These are phyloP conservation scores for Kwoniella shandongensis DNA, from an alignment of 768 basidiomycete genomes.

Conservation along the genomic window DNA sequence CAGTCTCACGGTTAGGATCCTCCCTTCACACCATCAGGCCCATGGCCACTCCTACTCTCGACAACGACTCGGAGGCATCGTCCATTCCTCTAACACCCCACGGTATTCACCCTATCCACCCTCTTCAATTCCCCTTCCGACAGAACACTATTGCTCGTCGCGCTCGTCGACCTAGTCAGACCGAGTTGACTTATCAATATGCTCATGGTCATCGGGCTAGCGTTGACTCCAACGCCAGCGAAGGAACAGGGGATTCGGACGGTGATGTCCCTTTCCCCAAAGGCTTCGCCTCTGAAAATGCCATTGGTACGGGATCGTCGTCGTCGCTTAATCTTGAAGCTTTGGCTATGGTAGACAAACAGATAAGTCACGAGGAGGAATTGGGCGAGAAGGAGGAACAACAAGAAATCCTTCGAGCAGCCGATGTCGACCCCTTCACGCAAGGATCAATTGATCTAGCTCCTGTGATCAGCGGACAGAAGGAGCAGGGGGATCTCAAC, in stretches of 20 bases:
- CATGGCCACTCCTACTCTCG: conserved; percentile 3
- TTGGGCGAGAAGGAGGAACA: conserved; percentile 26
- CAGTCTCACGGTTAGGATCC: conserved; percentile 38
- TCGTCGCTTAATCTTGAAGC: conserved; percentile 6
- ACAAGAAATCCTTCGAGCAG: conserved; percentile 31
- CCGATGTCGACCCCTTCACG: not conserved
- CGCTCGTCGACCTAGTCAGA: conserved; percentile 32
- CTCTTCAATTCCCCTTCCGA: conserved; percentile 45
- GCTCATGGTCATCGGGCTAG: conserved; percentile 13
- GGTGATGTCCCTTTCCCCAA: conserved; percentile 11
- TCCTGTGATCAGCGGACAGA: conserved; percentile 13
- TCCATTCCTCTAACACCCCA: conserved; percentile 7
- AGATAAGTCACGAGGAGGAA: conserved; percentile 31
- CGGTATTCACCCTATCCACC: conserved; percentile 5
- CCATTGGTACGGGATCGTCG: not conserved
- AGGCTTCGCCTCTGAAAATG: conserved; percentile 3
- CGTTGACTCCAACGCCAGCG: not conserved
- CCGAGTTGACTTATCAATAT: conserved; percentile 40
- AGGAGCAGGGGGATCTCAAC: conserved; percentile 20
- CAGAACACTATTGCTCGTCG: conserved; percentile 44
- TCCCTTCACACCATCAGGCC: conserved; percentile 48
- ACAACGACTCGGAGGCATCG: conserved; percentile 4
- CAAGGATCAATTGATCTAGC: conserved; percentile 10
- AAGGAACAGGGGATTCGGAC: conserved; percentile 3
- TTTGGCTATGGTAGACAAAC: conserved; percentile 19